A percentile compares a stretch with the other conserved stretches of the same genome.
phyloP scores from a whole-genome alignment of 1,139 yeast species.

The Geotrichum citri-aurantii region DNA sequence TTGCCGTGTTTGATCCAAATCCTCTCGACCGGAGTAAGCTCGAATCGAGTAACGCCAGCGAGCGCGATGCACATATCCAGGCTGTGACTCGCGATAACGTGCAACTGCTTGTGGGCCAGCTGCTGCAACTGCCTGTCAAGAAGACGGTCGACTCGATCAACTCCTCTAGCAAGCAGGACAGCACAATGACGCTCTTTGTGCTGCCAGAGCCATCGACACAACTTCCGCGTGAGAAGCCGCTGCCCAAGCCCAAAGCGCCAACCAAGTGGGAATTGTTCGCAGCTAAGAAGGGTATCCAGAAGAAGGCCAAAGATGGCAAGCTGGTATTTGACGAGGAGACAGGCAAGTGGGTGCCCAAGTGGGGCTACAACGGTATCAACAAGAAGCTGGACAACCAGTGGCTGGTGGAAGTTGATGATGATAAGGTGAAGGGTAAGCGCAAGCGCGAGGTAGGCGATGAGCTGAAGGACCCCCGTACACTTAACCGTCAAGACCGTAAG shows the following conservation, averaged over 20 bases:
- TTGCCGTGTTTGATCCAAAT: slow-evolving; percentile 71
- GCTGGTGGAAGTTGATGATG: slow-evolving; percentile 89
- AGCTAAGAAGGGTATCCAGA: slow-evolving; percentile 85
- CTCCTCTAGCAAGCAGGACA: slow-evolving; percentile 51
- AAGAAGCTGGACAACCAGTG: slow-evolving; percentile 85
- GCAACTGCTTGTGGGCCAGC: slow-evolving; percentile 83
- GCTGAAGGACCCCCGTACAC: slow-evolving; percentile 77
- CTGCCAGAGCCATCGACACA: slow-evolving; percentile 79
- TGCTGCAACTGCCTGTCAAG: slow-evolving; percentile 81
- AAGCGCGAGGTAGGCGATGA: slow-evolving; percentile 44
- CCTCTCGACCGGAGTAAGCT: slow-evolving; percentile 78
- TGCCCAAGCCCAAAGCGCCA: slow-evolving; percentile 86
- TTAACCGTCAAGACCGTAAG: slow-evolving; percentile 79
- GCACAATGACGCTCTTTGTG: slow-evolving; percentile 74
- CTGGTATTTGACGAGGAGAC: slow-evolving; percentile 82
- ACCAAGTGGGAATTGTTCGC: slow-evolving; percentile 98
- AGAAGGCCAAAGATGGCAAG: slow-evolving; percentile 87
- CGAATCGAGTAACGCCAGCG: slow-evolving; percentile 49
- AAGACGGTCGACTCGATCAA: slow-evolving; percentile 68
- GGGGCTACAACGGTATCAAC: slow-evolving; percentile 96
- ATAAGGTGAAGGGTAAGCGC: slow-evolving; percentile 19
- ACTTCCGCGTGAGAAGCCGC: slow-evolving; percentile 90
- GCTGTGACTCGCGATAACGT: slow-evolving; percentile 85
- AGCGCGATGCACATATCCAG: slow-evolving; percentile 60
- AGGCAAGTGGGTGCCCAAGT: slow-evolving; percentile 95